Base-by-base conservation (phyloP, 2,329 filamentous ascomycete species). In the Westerdykella ornata region DNA sequence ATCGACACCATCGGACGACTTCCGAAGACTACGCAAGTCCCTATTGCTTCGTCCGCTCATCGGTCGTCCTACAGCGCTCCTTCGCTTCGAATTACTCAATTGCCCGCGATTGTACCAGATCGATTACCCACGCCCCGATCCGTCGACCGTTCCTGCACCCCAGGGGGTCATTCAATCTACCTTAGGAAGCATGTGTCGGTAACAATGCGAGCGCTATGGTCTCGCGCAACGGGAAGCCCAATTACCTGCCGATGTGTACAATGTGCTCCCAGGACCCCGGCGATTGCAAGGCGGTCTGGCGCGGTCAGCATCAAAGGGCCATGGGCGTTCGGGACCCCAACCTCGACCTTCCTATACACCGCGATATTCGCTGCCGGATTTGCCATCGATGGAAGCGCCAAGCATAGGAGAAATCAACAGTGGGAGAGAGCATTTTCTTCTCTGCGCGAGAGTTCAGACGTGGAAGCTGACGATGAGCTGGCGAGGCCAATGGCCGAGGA, bases 171-270 rank as follows among this genome's bases (percentile, higher is more conserved):
- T 26, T 26, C 22, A 26, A 26, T 4, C 3, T 11, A 26, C 22
- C 8, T 17, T n/a, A 5, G 30, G 32, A 52, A 63, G 50, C 51
- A 66, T 66, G 62, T 48, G 39, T 51, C 56, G 61, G 51, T 61
- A 65, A 63, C 62, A 58, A 88, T 88, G 84, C 78, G 78, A 67
- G 73, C 74, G 49, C 62, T 86, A 52, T 83, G 81, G 80, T 80
- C 78, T 65, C 77, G 80, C 68, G 77, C 78, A 68, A 73, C 75
- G 56, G 77, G 76, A 72, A 74, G 73, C 67, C 77, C 75, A 65
- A 65, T 64, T 49, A 72, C 75, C 54, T 84, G 80, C 68, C 74
- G 74, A 65, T 85, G 80, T 68, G 72, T 75, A 52, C 71, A 77
- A 56, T 84, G 80, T 66, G 65, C 77, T 40, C 72, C 74, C 42